Evolutionary conservation across 768 basidiomycete species (phyloP), one percentile per base, ranked within the genome.

Genomic region (Leccinum imitatum): DNA sequence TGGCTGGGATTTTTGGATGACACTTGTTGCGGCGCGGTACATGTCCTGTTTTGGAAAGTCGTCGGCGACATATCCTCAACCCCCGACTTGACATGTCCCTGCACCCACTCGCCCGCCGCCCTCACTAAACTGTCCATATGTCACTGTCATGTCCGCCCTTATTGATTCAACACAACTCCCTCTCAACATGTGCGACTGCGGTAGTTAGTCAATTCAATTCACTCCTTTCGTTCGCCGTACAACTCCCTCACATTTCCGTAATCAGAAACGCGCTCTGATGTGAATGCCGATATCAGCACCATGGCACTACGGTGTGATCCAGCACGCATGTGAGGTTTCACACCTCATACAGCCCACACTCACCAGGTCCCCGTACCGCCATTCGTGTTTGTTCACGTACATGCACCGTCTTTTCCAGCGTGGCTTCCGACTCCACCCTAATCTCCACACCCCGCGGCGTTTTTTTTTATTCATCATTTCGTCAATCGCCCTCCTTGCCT

Each of bases 311-410:
- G 62, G 64, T 67, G 71, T 71, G 67, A 74, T 65, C 60, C 60
- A 62, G 58, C 58, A 65, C 39, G 57, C 71, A 73, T 73, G 67
- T 70, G 66, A 70, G 63, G 51, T 70, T 73, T 71, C 70, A 69
- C 67, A 73, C 66, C 73, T 73, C 71, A 72, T 71, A 69, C 63
- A 47, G 61, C 56, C 63, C 68, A 60, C 68, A 62, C 68, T 57
- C 61, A 57, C 66, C 75, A 46, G 73, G 73, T 73, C 73, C 73
- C 72, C 74, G 72, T 63, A 72, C 59, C 64, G 57, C 59, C 65
- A 62, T 33, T 71, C 65, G 63, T 74, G 72, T 73, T 63, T 66
- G 58, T 68, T 73, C 73, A 73, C 74, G 73, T 73, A 73, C 74
- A 69, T 65, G 50, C 59, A 59, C 68, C 56, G 63, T 71, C 68